Base-by-base conservation (phyloP, 2,329 filamentous ascomycete species). In the Venturiaceae sp. region DNA sequence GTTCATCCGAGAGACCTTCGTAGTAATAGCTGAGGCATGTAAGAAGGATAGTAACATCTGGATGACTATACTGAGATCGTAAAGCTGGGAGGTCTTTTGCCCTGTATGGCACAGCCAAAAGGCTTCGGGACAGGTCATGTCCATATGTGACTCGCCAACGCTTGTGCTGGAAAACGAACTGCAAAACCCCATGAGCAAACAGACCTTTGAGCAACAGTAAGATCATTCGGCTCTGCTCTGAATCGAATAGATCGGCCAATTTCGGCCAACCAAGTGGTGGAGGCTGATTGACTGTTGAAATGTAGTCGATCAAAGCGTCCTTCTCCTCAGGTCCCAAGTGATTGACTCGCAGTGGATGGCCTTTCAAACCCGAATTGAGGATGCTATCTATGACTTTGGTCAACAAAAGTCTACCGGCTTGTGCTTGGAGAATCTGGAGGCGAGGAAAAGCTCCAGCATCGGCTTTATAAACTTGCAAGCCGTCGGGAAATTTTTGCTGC, bases 11-110 rank as follows among this genome's bases (percentile, higher is more conserved):
- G 19, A 56, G 54, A 0, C 84, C 85, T 1, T 74, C 68, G 54
- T 88, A 86, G 64, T 90, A 90, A 64, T 86, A 89, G 0, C 80
- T 77, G 0, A 91, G 69, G 13, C 81, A 84, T 0, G 86, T 90
- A 1, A 90, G 72, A 0, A 83, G 34, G 1, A 90, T 84, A 0
- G 81, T 77, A 0, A 86, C 84, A 66, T 90, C 81, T 0, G 86
- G 84, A 62, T 90, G 85, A 0, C 85, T 84, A 67, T 80, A 90
- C 65, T 90, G 86, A 0, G 85, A 80, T 5, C 81, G 77, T 0
- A 81, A 78, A 0, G 78, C 80, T 0, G 86, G 85, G 0, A 77
- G 74, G 2, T 85, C 86, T 59, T 90, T 88, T 0, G 83, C 83
- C 11, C 81, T 75, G 53, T 79, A 90, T 0, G 86, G 86, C 0